Evolutionary conservation across 305 asterid species (phyloP), one percentile per base, ranked within the genome.

Genomic region (Salvia sclarea): DNA sequence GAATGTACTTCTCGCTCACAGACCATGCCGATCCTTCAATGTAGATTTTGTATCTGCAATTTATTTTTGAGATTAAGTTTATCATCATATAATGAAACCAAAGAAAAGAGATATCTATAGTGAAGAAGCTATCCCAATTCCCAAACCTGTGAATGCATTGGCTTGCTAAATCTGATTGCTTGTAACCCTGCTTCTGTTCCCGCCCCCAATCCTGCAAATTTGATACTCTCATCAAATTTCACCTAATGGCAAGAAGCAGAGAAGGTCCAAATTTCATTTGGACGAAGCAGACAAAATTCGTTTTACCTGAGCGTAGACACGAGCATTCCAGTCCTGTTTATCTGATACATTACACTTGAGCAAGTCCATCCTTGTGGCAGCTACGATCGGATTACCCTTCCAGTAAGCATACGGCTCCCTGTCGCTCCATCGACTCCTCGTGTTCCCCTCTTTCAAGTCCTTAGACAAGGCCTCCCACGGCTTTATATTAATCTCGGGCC

Each of bases 21-120:
- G 99, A 94, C 99, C 99, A 94, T 0, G 93, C 92, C 1, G 87
- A 68, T 68, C 99, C 99, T 84, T 91, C 99, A 4, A 94, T 85
- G 71, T 94, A 94, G 69, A 94, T 91, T 74, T 94, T 94, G 78
- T 79, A 94, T 63, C 98, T 94, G 87, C 33, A 8, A 8, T 12
- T 52, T 9, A 59, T 24, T 10, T 25, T 52, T 9, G 33, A 11
- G 58, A 22, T 5, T 1, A 22, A 5, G 4, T 10, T 20, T 4
- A 33, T 52, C 8, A 24, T 22, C 2, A 1, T 5, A 52, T 4
- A 8, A 3, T 10, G 4, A 52, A 52, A 33, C 9, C 33, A 38
- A n/a, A 3, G 25, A 1, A 33, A 11, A 11, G 25, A n/a, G 1
- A 55, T 52, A 5, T 50, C 13, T 8, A n/a, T 57, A 45, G 13